These are phyloP conservation scores for Mycena vulgaris DNA, from an alignment of 768 basidiomycete genomes.

Conservation along the genomic window DNA sequence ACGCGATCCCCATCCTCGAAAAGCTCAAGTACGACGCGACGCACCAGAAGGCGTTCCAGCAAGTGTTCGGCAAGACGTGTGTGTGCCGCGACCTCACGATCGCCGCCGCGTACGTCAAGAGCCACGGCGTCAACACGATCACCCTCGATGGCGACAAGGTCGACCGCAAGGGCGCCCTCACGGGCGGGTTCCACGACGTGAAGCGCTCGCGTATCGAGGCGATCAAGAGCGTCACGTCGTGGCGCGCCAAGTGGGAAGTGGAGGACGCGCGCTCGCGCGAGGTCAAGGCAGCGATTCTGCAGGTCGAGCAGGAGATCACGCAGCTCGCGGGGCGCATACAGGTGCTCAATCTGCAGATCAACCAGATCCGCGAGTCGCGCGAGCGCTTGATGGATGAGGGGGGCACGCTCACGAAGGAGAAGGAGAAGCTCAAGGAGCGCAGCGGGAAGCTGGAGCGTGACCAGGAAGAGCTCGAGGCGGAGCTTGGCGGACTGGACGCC, in stretches of 20 bases:
- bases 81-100: constrained; percentile 94
- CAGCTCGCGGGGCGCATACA: constrained; percentile 80
- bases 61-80: constrained; percentile 98
- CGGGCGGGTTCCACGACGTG: constrained; percentile 96
- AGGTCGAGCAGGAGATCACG: constrained; percentile 91
- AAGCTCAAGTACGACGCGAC: constrained; percentile 83
- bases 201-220: constrained; percentile 92
- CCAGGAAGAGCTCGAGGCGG: constrained; percentile 80
- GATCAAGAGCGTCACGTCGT: constrained; percentile 81
- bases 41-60: constrained; percentile 90
- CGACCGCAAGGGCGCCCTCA: constrained; percentile 95
- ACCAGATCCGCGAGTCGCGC: constrained; percentile 76
- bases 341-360: constrained; percentile 77
- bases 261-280: constrained; percentile 79
- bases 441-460: constrained; percentile 77
- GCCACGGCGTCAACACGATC: constrained; percentile 96
- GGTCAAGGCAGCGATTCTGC: constrained; percentile 78
- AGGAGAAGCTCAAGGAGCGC: constrained; percentile 76
- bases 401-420: constrained; percentile 71
- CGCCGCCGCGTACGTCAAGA: constrained; percentile 94
- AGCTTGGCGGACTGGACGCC: constrained; percentile 72
- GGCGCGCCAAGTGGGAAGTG: constrained; percentile 79
- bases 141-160: constrained; percentile 98
- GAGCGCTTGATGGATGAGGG: constrained; percentile 79
- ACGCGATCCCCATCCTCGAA: constrained; percentile 85